These are phyloP conservation scores for Plasmodium chabaudi DNA, from an alignment of 169 alveolate genomes.

Conservation along the genomic window DNA sequence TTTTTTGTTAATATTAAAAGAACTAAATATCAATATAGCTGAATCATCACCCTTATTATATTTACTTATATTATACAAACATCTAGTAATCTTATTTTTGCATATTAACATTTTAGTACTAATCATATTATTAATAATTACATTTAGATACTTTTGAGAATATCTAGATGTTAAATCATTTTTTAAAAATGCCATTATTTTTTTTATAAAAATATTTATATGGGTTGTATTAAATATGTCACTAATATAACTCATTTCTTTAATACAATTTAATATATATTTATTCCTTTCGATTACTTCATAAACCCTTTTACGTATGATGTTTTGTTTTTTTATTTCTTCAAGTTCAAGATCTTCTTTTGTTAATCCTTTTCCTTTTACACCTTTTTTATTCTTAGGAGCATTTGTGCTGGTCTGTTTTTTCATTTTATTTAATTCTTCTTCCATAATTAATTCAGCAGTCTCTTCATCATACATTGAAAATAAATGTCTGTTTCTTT, in stretches of 20 bases:
- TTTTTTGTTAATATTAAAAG: constrained; percentile 61
- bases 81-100: constrained; percentile 56
- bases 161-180: constrained; percentile 68
- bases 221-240: constrained; percentile 41
- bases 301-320: constrained; percentile 23
- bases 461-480: constrained; percentile 71
- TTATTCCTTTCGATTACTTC: constrained; percentile 63
- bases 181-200: constrained; percentile 66
- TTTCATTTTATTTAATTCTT: constrained; percentile 45
- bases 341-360: constrained; percentile 74
- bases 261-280: constrained; percentile 53
- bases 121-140: constrained; percentile 51
- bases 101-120: constrained; percentile 43
- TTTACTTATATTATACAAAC: constrained; percentile 68
- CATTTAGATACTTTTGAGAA: constrained; percentile 47
- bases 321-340: constrained; percentile 68
- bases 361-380: constrained; percentile 39
- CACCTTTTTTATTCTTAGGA: constrained; percentile 33
- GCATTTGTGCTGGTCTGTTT: background rate
- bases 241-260: constrained; percentile 52
- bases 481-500: constrained; percentile 53
- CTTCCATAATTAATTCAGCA: constrained; percentile 72
- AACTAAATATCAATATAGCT: constrained; percentile 62
- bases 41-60: constrained; percentile 70
- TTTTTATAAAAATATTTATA: constrained; percentile 62